phyloP scores from a whole-genome alignment of 208 protist species.

The Balamuthia mandrillaris region DNA sequence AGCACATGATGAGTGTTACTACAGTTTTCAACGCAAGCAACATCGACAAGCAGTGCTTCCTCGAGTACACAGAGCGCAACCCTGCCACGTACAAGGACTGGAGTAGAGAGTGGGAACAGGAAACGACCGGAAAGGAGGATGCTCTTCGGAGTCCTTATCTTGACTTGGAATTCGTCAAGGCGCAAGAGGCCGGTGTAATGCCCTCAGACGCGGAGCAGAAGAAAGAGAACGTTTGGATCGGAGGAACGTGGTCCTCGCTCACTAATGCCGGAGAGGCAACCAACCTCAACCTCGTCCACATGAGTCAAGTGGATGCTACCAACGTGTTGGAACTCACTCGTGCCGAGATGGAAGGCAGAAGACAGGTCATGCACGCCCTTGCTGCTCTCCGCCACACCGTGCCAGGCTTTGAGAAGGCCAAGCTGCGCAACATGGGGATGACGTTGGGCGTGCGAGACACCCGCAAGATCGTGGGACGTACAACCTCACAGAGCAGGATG shows the following conservation, averaged over 20 bases:
- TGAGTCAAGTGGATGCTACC: conserved; percentile 1
- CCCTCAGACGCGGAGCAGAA: background rate
- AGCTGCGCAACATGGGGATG: conserved; percentile 15
- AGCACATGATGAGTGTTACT: conserved; percentile 21
- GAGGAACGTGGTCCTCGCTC: background rate
- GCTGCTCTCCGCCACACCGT: background rate
- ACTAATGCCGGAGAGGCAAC: background rate
- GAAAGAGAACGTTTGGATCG: background rate
- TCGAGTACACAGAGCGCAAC: conserved; percentile 13
- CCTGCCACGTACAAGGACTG: conserved; percentile 5
- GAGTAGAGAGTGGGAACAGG: background rate
- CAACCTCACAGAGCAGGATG: background rate
- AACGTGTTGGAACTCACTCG: background rate
- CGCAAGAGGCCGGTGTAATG: background rate
- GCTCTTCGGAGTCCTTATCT: background rate
- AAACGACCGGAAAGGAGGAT: conserved; percentile 3
- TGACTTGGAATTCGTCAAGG: background rate
- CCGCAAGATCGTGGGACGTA: background rate
- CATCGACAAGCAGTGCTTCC: background rate
- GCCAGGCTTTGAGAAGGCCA: background rate
- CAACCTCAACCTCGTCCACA: conserved; percentile 18
- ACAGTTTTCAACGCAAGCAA: conserved; percentile 5
- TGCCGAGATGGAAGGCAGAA: background rate
- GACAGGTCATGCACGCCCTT: background rate
- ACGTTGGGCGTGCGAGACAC: conserved; percentile 6